Evolutionary conservation across 2,329 filamentous ascomycete genomes (phyloP).

Genomic region (Fusarium succisae): DNA sequence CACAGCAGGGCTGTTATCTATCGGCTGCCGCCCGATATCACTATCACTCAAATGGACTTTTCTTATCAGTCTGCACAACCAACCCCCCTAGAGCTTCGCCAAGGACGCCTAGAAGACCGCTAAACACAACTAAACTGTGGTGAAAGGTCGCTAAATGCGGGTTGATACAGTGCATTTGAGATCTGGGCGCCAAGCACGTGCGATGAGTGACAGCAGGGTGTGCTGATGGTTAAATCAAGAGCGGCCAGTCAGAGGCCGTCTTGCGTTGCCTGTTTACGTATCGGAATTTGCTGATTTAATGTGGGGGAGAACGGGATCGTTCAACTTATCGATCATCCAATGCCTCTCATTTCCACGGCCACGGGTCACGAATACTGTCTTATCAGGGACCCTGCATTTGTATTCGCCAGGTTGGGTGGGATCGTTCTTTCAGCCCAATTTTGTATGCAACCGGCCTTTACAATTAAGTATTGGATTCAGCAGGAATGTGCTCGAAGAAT

Average conservation of each 20-base stretch:
- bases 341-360: conserved; percentile 25
- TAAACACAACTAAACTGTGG: conserved; percentile 10
- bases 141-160: conserved; percentile 25
- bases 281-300: conserved; percentile 48
- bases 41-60: conserved; percentile 19
- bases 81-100: conserved; percentile 7
- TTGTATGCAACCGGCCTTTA: background rate
- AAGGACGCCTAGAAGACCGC: conserved; percentile 8
- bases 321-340: conserved; percentile 28
- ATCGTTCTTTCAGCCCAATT: background rate
- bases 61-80: conserved; percentile 30
- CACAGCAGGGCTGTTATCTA: conserved; percentile 23
- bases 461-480: background rate
- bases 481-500: background rate
- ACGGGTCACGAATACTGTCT: conserved; percentile 23
- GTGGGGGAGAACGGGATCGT: conserved; percentile 18
- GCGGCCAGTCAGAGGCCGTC: conserved; percentile 39
- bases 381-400: conserved; percentile 34
- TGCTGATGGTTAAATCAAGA: conserved; percentile 6
- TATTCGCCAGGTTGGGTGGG: conserved; percentile 11
- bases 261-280: conserved; percentile 46
- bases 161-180: conserved; percentile 27
- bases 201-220: conserved; percentile 10
- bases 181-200: conserved; percentile 35
- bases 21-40: conserved; percentile 30